Percentiles rank a stretch among this genome's conserved stretches.
Evolutionary conservation across 345 rosid genomes (phyloP).

Genomic region (Aethionema arabicum): DNA sequence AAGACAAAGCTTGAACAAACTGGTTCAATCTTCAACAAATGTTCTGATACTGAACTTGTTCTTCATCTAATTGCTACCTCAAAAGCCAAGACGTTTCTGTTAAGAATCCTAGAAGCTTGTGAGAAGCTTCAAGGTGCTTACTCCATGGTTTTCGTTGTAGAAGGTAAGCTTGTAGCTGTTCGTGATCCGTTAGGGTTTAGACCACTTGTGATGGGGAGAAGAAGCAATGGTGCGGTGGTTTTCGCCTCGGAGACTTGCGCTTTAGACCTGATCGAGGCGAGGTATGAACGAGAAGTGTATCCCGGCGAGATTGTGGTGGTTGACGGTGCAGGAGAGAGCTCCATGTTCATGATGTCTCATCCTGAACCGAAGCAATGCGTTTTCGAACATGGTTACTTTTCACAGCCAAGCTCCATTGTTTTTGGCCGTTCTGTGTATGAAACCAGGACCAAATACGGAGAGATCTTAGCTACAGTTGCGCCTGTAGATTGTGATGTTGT

Average conservation of each 20-base stretch:
- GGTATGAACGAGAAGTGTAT: conserved; percentile 74
- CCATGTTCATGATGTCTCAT: conserved; percentile 60
- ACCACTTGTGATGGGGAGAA: conserved; percentile 83
- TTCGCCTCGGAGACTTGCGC: conserved; percentile 95
- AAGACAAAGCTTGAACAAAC: conserved; percentile 63
- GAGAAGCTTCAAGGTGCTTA: conserved; percentile 79
- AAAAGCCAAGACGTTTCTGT: conserved; percentile 70
- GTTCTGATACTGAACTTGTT: conserved; percentile 86
- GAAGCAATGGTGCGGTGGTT: conserved; percentile 79
- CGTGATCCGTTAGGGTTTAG: conserved; percentile 81
- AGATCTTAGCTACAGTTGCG: conserved; percentile 69
- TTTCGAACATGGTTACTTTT: conserved; percentile 80
- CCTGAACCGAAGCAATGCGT: conserved; percentile 86
- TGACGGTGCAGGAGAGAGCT: conserved; percentile 67
- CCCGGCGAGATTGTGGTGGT: conserved; percentile 87
- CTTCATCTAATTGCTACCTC: conserved; percentile 87
- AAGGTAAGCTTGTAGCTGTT: conserved; percentile 77
- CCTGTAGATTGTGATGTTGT: conserved; percentile 82
- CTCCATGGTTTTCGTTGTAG: conserved; percentile 76
- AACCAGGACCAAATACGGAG: conserved; percentile 59
- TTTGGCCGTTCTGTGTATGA: conserved; percentile 77
- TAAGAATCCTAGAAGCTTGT: conserved; percentile 80
- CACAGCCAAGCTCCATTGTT: conserved; percentile 70
- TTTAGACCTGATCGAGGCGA: conserved; percentile 82
- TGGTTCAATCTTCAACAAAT: conserved; percentile 76